Base-by-base conservation (phyloP, 2,329 filamentous ascomycete genomes). In the Pseudonectria buxi region DNA sequence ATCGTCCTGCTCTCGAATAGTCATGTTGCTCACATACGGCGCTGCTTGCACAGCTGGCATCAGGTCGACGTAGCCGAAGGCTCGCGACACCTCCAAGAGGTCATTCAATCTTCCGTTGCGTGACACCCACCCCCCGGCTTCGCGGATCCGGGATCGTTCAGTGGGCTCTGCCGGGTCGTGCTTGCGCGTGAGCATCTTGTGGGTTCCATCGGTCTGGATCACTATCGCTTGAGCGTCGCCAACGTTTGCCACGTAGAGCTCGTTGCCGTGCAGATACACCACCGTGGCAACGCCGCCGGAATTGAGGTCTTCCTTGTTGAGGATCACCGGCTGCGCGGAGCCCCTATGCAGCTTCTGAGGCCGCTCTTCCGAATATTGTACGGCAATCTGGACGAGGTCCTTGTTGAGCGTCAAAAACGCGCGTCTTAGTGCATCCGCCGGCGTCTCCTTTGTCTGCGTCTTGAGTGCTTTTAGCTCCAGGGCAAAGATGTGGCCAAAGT, bases 211-310 rank as follows among this genome's bases (percentile, higher is more conserved):
- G 2, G 85, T 86, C 51, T 89, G 85, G 44, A 98, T 92, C 14
- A 96, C 72, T 63, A 98, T 84, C n/a, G 89, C 90, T 62, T 96
- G 88, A 5, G 85, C 87, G 62, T 98, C 88, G 34, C 92, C 92
- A 14, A 98, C 86, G 51, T 98, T 98, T 44, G 89, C 92, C 35
- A 96, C 82, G 54, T 86, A 95, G 3, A 98, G 73, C 50, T 96
- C 87, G 62, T 87, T 89, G 47, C 85, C 83, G 50, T 89, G 83
- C 24, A 98, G 67, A 53, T 95, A 98, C 34, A 92, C 72, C 3
- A 96, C 84, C 0, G 92, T 95, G 2, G 90, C 92, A 30, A 95
- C 88, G 40, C 86, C 87, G 27, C 92, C 92, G 12, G 88, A 90
- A 46, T 83, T 83, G 29, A 95, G 72, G 56, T 98, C 92, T 47